These are phyloP conservation scores for Nymphaea colorata DNA, from an alignment of 164 flowering plant genomes.

Conservation along the genomic window DNA sequence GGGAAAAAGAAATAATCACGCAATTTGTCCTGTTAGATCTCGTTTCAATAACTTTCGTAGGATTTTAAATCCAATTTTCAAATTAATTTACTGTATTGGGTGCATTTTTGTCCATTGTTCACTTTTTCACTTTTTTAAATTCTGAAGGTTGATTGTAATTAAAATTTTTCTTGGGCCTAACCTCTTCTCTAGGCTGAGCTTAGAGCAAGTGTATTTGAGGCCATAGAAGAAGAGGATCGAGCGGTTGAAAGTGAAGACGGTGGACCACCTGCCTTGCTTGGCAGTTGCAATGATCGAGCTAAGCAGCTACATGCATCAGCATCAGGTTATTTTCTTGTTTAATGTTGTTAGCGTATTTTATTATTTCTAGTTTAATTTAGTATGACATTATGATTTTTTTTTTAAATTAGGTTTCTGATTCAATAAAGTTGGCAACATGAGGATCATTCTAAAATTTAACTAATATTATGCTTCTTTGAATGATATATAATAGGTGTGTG, in stretches of 20 bases:
- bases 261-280: constrained; percentile 82
- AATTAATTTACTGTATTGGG: too few relatives aligned
- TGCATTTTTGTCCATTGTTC: too few relatives aligned
- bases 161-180: neutral
- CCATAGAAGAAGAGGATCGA: constrained; percentile 93
- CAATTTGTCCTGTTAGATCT: too few relatives aligned
- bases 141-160: neutral
- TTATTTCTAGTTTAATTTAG: neutral
- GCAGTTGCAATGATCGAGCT: constrained; percentile 97
- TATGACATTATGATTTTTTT: too few relatives aligned
- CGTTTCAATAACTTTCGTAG: too few relatives aligned
- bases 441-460: too few relatives aligned
- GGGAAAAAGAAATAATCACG: too few relatives aligned
- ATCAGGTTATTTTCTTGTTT: constrained; percentile 39
- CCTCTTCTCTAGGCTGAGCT: constrained; percentile 67
- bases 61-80: too few relatives aligned
- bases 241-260: constrained; percentile 72
- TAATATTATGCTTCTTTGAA: too few relatives aligned
- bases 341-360: too few relatives aligned
- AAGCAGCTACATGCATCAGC: constrained; percentile 96
- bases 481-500: too few relatives aligned
- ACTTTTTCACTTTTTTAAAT: too few relatives aligned
- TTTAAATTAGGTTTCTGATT: neutral
- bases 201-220: constrained; percentile 97
- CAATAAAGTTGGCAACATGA: neutral